Conservation (phyloP, 768 basidiomycete genomes). For the Floccularia luteovirens region DNA sequence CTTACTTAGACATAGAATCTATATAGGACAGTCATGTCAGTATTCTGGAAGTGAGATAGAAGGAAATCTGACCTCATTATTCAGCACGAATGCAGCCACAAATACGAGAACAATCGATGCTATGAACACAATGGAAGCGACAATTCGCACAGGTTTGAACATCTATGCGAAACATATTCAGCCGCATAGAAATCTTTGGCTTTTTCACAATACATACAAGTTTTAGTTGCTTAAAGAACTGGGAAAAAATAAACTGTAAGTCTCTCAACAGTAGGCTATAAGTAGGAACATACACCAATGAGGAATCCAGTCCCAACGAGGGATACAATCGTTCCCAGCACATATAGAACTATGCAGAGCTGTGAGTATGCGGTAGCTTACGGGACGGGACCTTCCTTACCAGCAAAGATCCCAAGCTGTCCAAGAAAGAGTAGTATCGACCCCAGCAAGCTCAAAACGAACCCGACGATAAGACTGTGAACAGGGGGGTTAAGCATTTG, state of each 20-base stretch:
- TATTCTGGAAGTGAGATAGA: background rate
- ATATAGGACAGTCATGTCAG: background rate
- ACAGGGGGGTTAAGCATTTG: background rate
- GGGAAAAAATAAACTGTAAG: conserved; percentile 4
- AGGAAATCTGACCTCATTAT: conserved; percentile 47
- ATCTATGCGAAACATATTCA: conserved; percentile 40
- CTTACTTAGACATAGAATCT: conserved; percentile 69
- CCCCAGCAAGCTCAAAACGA: conserved; percentile 75
- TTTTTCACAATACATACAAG: conserved; percentile 39
- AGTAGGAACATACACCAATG: conserved; percentile 59
- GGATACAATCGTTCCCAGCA: conserved; percentile 73
- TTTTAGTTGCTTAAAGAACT: conserved; percentile 80
- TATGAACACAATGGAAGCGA: conserved; percentile 75
- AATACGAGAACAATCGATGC: conserved; percentile 79
- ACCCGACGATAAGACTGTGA: conserved; percentile 62
- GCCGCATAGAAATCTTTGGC: background rate
- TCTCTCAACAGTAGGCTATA: background rate
- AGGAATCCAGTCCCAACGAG: conserved; percentile 88
- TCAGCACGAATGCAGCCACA: conserved; percentile 75
- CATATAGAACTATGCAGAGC: conserved; percentile 62
- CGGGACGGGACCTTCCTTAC: conserved; percentile 33
- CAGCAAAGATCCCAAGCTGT: conserved; percentile 59
- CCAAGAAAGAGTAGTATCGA: conserved; percentile 72
- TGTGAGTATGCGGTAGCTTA: conserved; percentile 4
- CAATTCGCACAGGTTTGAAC: conserved; percentile 89